These are phyloP conservation scores for Plasmopara viticola DNA, from an alignment of 352 stramenopile species.

Conservation along the genomic window DNA sequence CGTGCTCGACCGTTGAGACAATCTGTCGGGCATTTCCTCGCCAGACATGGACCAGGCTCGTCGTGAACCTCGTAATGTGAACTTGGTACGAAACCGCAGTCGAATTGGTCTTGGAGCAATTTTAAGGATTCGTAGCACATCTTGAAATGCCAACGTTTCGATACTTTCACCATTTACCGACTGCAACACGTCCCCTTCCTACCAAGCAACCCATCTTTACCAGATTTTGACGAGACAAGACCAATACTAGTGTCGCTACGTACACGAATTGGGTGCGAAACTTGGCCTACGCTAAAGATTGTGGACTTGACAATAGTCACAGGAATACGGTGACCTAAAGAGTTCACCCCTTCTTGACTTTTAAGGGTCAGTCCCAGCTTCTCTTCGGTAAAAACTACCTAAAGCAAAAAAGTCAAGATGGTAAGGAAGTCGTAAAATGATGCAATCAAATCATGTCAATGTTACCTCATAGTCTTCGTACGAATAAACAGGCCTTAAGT, in stretches of 20 bases:
- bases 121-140: slow-evolving; percentile 65
- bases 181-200: slow-evolving; percentile 68
- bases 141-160: slow-evolving; percentile 49
- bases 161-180: slow-evolving; percentile 70
- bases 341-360: slow-evolving; percentile 26
- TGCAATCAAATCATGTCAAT: slow-evolving; percentile 1
- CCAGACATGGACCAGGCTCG: slow-evolving; percentile 13
- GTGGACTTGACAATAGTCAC: slow-evolving; percentile 53
- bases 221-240: background rate
- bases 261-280: slow-evolving; percentile 52
- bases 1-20: slow-evolving; percentile 19
- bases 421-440: background rate
- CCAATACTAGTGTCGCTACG: background rate
- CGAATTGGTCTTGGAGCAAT: slow-evolving; percentile 57
- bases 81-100: slow-evolving; percentile 47
- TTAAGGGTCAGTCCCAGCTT: slow-evolving; percentile 54
- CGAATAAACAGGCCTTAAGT: slow-evolving; percentile 19
- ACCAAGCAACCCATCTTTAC: background rate
- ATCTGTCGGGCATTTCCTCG: slow-evolving; percentile 19
- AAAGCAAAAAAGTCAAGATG: background rate
- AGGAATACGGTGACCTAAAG: slow-evolving; percentile 17
- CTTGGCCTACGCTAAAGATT: slow-evolving; percentile 35
- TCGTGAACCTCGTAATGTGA: slow-evolving; percentile 10
- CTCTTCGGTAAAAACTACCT: slow-evolving; percentile 54
- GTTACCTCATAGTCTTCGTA: slow-evolving; percentile 34